A percentile compares a stretch with the other conserved stretches of the same genome.
Evolutionary conservation across 78 protist species (phyloP).

Genomic region (Speleostelium caveatum): DNA sequence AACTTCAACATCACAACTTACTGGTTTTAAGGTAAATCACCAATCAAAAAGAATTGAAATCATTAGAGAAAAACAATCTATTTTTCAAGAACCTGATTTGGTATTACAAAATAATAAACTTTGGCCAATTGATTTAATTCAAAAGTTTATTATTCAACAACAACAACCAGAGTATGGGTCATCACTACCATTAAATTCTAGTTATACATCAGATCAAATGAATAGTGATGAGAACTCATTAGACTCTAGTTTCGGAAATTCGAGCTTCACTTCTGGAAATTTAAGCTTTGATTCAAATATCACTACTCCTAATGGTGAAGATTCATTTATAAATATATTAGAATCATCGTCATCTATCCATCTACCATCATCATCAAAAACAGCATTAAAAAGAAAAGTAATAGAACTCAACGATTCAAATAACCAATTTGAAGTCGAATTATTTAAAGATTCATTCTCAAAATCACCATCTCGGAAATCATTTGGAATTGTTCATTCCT

Average conservation of each 20-base stretch:
- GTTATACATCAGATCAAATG: neutral
- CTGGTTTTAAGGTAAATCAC: neutral
- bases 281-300: neutral
- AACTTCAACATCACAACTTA: neutral
- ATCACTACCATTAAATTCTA: too few species aligned
- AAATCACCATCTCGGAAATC: slow-evolving; percentile 45
- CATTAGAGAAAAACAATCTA: neutral
- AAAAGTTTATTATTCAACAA: neutral
- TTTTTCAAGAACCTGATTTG: neutral
- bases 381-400: neutral
- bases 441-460: slow-evolving; percentile 74
- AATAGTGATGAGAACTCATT: neutral
- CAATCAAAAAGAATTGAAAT: neutral
- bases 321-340: neutral
- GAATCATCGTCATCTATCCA: neutral
- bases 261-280: neutral
- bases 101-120: slow-evolving; percentile 15
- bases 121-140: slow-evolving; percentile 18
- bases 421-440: neutral
- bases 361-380: neutral
- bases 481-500: slow-evolving; percentile 3
- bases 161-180: neutral
- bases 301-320: neutral
- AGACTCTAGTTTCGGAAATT: slow-evolving; percentile 30
- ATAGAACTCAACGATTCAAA: neutral